Base-by-base conservation (phyloP, 768 basidiomycete species). In the Collybia mongolica region DNA sequence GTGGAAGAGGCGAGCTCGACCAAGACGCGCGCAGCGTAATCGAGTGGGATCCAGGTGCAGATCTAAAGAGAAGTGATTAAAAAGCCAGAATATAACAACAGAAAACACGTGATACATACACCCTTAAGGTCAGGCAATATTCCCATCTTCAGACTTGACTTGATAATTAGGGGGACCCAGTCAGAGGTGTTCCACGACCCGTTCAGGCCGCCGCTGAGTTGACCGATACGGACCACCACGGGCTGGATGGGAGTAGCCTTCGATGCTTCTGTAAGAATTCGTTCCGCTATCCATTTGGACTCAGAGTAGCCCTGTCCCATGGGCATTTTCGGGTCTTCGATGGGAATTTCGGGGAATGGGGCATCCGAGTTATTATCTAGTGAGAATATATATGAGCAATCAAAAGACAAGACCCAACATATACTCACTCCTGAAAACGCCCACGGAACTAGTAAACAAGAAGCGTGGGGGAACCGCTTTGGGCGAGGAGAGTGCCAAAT, bases 201-300 rank as follows among this genome's bases (percentile, higher is more conserved):
- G 46, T 67, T 64, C 2, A 59, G 53, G 3, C 64, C 64, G 3
- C 71, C 73, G 14, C 61, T 53, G 48, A 76, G 59, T 51, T 74
- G 72, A 8, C 74, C 69, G 11, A 74, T 59, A 23, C 73, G 71
- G 20, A 72, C 60, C 12, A 62, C 51, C 12, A 63, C 38, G 3
- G 64, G 54, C n/a, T 57, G 57, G 19, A 69, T 51, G 1, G 49
- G 39, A 7, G 56, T 54, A 3, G 49, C 18, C 26, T 44, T 28
- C 9, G 61, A 54, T n/a, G 60, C 68, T 6, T 41, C 55, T 11
- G 50, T 38, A 17, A 73, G 54, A 26, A 77, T 63, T 6, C 62
- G 52, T 53, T 79, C 77, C 1, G 67, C 62, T 6, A 77, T 65
- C 72, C 71, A 74, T 62, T 75, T 75, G 17, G 68, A 67, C 46